Evolutionary conservation across 1,139 yeast genomes (phyloP), one percentile per base, ranked within the genome.

Genomic region (Zygosaccharomyces sapae): DNA sequence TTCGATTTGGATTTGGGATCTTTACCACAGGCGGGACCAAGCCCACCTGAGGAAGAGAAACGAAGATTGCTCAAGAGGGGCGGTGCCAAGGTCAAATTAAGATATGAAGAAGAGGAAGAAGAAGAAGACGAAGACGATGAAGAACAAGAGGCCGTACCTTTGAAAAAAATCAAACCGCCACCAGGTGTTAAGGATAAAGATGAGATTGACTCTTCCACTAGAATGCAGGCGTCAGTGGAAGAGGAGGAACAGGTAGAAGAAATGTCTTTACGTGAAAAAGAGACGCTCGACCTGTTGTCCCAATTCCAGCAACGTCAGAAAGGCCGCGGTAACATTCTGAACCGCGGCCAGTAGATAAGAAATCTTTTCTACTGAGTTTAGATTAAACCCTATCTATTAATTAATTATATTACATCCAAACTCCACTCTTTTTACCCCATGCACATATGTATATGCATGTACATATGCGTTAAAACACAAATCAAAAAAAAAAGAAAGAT

Each of bases 1-100:
- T 83, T 83, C 57, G n/a, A n/a, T n/a, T n/a, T n/a, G n/a, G 71
- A 62, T 83, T 83, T 58, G 71, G 70, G 5, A 82, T 77, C 55
- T 58, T 80, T 51, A 10, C 25, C 30, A 10, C 5, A 27, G 5
- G 31, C 10, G 3, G 31, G 10, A 52, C 47, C 29, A 33, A 42
- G 40, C 41, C 12, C n/a, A 30, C 25, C 25, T 35, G 27, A 50
- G 47, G 43, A 7, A n/a, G 13, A 33, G 56, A 56, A 53, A 53
- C 49, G 46, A 55, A 53, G 49, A 58, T 7, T n/a, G 4, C 0
- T n/a, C 37, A 35, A 20, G 27, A 35, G 25, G 47, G 49, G 56
- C 53, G 2, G 10, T 35, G 46, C 51, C 24, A 61, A 55, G 38
- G 69, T 69, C 2, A 65, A 55, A 19, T 42, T 70, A 12, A 43